Evolutionary conservation across 2,329 filamentous ascomycete species (phyloP).

Genomic region (Fonsecaea monophora): DNA sequence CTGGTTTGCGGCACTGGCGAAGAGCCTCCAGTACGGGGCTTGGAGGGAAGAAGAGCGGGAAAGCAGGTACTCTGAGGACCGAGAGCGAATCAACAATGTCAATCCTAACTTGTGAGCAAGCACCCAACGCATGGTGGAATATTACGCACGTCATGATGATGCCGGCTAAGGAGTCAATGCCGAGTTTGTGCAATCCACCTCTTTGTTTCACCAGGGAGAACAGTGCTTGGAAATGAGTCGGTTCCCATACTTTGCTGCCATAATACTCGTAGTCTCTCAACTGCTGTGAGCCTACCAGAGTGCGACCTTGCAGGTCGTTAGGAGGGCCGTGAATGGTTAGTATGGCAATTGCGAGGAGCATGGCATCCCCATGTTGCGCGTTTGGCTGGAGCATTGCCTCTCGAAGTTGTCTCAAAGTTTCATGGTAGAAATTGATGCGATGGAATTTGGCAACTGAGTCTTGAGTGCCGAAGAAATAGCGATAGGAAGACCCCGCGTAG

Average conservation of each 20-base stretch:
- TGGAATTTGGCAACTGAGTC: slow-evolving; percentile 13
- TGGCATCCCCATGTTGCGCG: slow-evolving; percentile 14
- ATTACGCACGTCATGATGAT: slow-evolving; percentile 25
- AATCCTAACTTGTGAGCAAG: slow-evolving; percentile 18
- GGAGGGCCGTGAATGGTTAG: slow-evolving; percentile 24
- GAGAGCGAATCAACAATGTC: slow-evolving; percentile 17
- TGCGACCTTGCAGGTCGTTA: background rate
- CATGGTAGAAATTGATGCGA: slow-evolving; percentile 21
- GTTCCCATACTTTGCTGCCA: slow-evolving; percentile 21
- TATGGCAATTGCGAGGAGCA: slow-evolving; percentile 25
- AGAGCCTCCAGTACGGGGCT: slow-evolving; percentile 2
- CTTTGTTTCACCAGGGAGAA: slow-evolving; percentile 21
- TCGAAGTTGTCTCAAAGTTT: slow-evolving; percentile 20
- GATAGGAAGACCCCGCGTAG: slow-evolving; percentile 28
- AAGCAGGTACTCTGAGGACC: slow-evolving; percentile 18
- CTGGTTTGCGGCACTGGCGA: background rate
- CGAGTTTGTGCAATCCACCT: slow-evolving; percentile 23
- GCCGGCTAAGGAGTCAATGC: slow-evolving; percentile 15
- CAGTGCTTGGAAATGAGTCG: slow-evolving; percentile 24
- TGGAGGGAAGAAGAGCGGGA: slow-evolving; percentile 18
- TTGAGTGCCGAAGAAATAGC: slow-evolving; percentile 24
- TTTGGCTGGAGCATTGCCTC: slow-evolving; percentile 7
- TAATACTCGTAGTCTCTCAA: slow-evolving; percentile 26
- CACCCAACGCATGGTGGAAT: background rate
- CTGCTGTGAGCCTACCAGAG: background rate